Conservation (phyloP, 495 filamentous ascomycete species). For the Trichoderma orchidacearum region DNA sequence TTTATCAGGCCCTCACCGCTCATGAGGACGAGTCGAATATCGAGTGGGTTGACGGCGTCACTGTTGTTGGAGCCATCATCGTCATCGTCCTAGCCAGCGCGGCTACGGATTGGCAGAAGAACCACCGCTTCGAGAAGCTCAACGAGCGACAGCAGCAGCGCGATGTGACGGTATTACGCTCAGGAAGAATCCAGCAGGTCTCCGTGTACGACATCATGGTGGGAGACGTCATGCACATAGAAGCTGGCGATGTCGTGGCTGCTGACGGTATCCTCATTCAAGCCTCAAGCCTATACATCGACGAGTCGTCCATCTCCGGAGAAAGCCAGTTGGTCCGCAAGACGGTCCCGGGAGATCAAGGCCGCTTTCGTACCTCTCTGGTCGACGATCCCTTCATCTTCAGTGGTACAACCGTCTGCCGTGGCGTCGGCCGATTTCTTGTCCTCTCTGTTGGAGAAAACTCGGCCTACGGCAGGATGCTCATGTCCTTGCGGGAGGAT, state of each 20-base stretch:
- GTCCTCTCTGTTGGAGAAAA: conserved; percentile 63
- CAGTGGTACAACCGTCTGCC: conserved; percentile 66
- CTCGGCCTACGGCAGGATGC: conserved; percentile 63
- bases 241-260: conserved; percentile 80
- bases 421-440: conserved; percentile 68
- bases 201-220: conserved; percentile 71
- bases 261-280: conserved; percentile 68
- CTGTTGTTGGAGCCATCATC: conserved; percentile 56
- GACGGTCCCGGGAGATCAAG: conserved; percentile 33
- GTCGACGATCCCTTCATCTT: conserved; percentile 66
- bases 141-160: conserved; percentile 64
- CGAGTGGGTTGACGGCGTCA: conserved; percentile 59
- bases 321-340: conserved; percentile 59
- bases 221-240: conserved; percentile 71
- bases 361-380: conserved; percentile 7
- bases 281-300: conserved; percentile 61
- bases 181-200: conserved; percentile 61
- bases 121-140: conserved; percentile 54
- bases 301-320: conserved; percentile 68
- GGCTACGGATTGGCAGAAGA: conserved; percentile 60
- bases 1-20: conserved; percentile 40
- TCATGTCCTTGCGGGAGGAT: conserved; percentile 72
- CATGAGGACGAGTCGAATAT: conserved; percentile 19
- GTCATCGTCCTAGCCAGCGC: conserved; percentile 58
- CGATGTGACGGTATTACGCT: conserved; percentile 59